Conservation (phyloP, 805 yeast species). For the Starmerella scarabaei region DNA sequence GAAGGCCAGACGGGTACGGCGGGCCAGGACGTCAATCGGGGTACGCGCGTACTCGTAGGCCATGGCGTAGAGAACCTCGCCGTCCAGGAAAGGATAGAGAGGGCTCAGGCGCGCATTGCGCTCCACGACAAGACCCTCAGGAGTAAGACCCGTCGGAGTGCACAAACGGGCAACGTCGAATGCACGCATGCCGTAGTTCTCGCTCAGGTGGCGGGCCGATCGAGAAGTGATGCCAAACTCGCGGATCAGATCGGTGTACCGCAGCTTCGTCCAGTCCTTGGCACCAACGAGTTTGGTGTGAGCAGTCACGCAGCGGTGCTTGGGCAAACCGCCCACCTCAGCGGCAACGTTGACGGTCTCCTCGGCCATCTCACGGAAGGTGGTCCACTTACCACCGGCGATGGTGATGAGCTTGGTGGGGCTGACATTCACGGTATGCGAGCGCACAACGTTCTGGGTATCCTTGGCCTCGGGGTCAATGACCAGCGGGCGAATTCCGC, state of each 20-base stretch:
- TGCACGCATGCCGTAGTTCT: slow-evolving; percentile 83
- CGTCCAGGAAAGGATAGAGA: slow-evolving; percentile 65
- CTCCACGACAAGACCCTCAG: slow-evolving; percentile 37
- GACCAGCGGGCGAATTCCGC: slow-evolving; percentile 91
- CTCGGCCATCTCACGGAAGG: slow-evolving; percentile 95
- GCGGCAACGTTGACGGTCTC: slow-evolving; percentile 73
- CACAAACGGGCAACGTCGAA: slow-evolving; percentile 49
- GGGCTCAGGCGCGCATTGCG: slow-evolving; percentile 22
- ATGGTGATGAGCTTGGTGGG: slow-evolving; percentile 71
- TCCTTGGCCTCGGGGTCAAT: slow-evolving; percentile 49
- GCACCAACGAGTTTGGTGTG: slow-evolving; percentile 59
- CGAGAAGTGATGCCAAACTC: slow-evolving; percentile 56
- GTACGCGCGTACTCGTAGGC: slow-evolving; percentile 76
- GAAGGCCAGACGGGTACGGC: slow-evolving; percentile 89
- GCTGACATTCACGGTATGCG: slow-evolving; percentile 65
- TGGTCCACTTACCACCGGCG: slow-evolving; percentile 97
- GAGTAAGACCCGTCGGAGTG: slow-evolving; percentile 23
- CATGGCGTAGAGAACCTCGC: slow-evolving; percentile 73
- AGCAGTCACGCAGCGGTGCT: slow-evolving; percentile 41
- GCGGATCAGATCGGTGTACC: slow-evolving; percentile 69
- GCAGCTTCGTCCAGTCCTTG: slow-evolving; percentile 60
- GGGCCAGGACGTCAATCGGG: slow-evolving; percentile 78
- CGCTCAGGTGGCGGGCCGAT: slow-evolving; percentile 69
- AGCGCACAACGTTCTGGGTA: slow-evolving; percentile 84
- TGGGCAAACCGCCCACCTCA: slow-evolving; percentile 20